Evolutionary conservation across 441 rosid species (phyloP).

Genomic region (Francoa sonchifolia): DNA sequence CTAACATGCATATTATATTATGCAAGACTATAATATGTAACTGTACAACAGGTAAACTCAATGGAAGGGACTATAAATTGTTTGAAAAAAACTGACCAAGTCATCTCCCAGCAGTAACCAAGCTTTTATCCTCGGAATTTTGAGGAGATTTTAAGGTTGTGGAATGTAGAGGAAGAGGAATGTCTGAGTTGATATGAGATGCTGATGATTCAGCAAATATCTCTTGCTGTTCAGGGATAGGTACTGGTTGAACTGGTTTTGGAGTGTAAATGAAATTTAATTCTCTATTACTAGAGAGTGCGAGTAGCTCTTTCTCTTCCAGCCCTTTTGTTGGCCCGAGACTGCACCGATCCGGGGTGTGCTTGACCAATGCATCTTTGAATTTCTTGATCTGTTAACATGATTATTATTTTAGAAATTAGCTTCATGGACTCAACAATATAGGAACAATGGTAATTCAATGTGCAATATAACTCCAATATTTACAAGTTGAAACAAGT

Average conservation of each 20-base stretch:
- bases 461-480: no score
- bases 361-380: slow-evolving; percentile 77
- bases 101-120: slow-evolving; percentile 53
- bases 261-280: slow-evolving; percentile 56
- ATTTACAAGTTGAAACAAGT: no score
- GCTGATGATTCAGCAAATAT: slow-evolving; percentile 10
- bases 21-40: slow-evolving; percentile 4
- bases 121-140: slow-evolving; percentile 26
- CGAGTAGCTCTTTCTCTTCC: slow-evolving; percentile 81
- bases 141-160: slow-evolving; percentile 12
- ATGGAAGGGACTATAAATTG: slow-evolving; percentile 5
- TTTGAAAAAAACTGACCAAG: slow-evolving; percentile 8
- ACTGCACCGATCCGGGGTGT: slow-evolving; percentile 64
- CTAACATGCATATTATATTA: slow-evolving; percentile 4
- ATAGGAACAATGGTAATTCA: no score
- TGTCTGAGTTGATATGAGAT: slow-evolving; percentile 13
- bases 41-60: slow-evolving; percentile 33
- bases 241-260: slow-evolving; percentile 22
- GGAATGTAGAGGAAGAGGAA: slow-evolving; percentile 19
- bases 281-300: slow-evolving; percentile 71
- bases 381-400: slow-evolving; percentile 67
- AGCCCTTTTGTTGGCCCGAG: slow-evolving; percentile 69
- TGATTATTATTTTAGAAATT: background rate
- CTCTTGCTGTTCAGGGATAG: slow-evolving; percentile 16
- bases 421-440: no score